Evolutionary conservation across 805 yeast species (phyloP), one percentile per base, ranked within the genome.

Genomic region (Crinitomyces ghanaensis): DNA sequence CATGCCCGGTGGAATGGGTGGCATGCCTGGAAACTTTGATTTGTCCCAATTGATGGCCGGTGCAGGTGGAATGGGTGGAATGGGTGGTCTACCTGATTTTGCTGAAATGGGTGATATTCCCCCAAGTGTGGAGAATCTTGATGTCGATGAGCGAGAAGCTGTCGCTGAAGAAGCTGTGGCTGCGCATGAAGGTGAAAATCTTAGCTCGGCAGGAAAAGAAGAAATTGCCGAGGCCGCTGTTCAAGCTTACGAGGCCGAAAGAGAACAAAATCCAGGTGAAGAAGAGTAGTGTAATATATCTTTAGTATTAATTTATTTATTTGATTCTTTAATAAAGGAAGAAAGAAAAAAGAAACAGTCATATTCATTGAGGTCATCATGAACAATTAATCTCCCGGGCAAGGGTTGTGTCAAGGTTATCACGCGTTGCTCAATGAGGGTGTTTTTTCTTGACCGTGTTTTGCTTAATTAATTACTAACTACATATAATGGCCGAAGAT

Each of bases 41-140:
- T 62, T 66, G 38, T 48, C 56, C 15, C 57, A 57, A 21, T 51
- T 60, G 18, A 40, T 46, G 43, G 56, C 51, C 28, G 61, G 57
- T 23, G 45, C 40, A 23, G 56, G 49, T 18, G 60, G 56, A n/a
- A 9, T 21, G 6, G 37, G 26, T 32, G 39, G 25, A 26, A 31
- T 19, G 11, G 34, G 31, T 16, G 38, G 35, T 4, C 18, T 30
- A 12, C 33, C 30, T 23, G 38, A 26, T 12, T 19, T 13, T 6
- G 31, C 12, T 4, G 29, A 29, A 4, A 6, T 16, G 15, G 37
- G 22, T 13, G 19, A 14, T 9, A 4, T 15, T n/a, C 15, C 22
- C 19, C 21, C 23, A 8, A 8, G 11, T 8, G 11, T 20, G n/a
- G 11, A 20, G 9, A 20, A 20, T 20, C 8, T 20, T 20, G 8